Percentiles rank a stretch among this genome's conserved stretches.
phyloP scores from a whole-genome alignment of 768 basidiomycete species.

The Pholiota conissans region DNA sequence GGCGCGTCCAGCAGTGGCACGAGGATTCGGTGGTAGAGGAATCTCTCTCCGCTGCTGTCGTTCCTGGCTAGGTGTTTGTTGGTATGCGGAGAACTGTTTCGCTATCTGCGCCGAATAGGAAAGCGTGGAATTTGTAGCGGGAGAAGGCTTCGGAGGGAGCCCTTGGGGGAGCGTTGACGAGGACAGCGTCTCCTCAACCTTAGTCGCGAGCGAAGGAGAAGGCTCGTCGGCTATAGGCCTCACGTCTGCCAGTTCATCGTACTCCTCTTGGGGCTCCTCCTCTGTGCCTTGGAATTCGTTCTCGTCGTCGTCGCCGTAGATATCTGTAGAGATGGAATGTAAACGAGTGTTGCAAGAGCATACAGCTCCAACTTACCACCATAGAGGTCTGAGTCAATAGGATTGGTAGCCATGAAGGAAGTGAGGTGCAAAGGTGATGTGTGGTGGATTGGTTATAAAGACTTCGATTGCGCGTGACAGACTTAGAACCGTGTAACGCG shows the following conservation, averaged over 20 bases:
- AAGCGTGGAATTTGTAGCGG: slow-evolving; percentile 28
- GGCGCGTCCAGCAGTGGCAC: slow-evolving; percentile 20
- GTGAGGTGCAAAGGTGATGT: background rate
- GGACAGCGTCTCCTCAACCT: slow-evolving; percentile 16
- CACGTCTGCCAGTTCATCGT: slow-evolving; percentile 24
- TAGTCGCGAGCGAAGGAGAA: slow-evolving; percentile 9
- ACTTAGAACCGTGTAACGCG: background rate
- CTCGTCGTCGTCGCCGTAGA: slow-evolving; percentile 52
- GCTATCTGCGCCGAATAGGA: slow-evolving; percentile 68
- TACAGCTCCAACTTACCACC: slow-evolving; percentile 26
- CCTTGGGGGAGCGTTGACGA: slow-evolving; percentile 19
- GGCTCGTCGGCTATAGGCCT: slow-evolving; percentile 24
- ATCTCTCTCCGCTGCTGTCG: slow-evolving; percentile 44
- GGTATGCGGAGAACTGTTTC: slow-evolving; percentile 63
- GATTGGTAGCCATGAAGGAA: slow-evolving; percentile 1
- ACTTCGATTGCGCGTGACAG: background rate
- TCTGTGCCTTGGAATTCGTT: slow-evolving; percentile 31
- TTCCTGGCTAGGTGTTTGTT: slow-evolving; percentile 66
- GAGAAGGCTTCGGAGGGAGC: slow-evolving; percentile 28
- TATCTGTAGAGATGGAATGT: slow-evolving; percentile 34
- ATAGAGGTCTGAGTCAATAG: slow-evolving; percentile 35
- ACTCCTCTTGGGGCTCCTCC: slow-evolving; percentile 13
- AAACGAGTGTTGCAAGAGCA: slow-evolving; percentile 28
- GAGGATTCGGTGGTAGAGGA: slow-evolving; percentile 25
- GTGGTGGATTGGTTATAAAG: slow-evolving; percentile 1